Evolutionary conservation across 2,329 filamentous ascomycete species (phyloP).

Genomic region (Fulvia fulva): DNA sequence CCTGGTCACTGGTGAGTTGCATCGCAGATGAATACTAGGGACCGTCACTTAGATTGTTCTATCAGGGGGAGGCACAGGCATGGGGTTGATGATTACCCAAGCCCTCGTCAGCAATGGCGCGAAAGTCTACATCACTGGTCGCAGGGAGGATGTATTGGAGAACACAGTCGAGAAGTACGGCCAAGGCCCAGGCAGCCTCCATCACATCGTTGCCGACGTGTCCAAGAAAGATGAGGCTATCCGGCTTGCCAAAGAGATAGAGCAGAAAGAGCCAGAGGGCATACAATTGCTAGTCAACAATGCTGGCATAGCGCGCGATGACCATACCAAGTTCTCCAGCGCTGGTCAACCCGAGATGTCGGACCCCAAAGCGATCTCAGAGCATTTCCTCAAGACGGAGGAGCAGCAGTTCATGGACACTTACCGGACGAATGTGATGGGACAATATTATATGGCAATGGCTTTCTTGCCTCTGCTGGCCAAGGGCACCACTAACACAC

Average conservation of each 20-base stretch:
- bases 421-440: conserved; percentile 50
- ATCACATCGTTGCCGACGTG: conserved; percentile 44
- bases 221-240: conserved; percentile 49
- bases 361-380: conserved; percentile 45
- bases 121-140: conserved; percentile 47
- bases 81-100: conserved; percentile 38
- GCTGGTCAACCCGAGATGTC: conserved; percentile 49
- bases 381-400: conserved; percentile 49
- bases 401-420: conserved; percentile 48
- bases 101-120: conserved; percentile 36
- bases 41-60: background rate
- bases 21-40: background rate
- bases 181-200: conserved; percentile 40
- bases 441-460: conserved; percentile 52
- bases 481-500: conserved; percentile 44
- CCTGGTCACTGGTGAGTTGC: conserved; percentile 38
- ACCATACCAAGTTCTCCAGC: conserved; percentile 47
- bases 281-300: conserved; percentile 55
- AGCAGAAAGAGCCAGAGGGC: conserved; percentile 47
- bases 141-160: conserved; percentile 43
- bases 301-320: conserved; percentile 51
- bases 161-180: conserved; percentile 46
- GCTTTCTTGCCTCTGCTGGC: conserved; percentile 53
- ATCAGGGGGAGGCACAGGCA: conserved; percentile 40
- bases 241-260: conserved; percentile 39